A percentile compares a stretch with the other conserved stretches of the same genome.
Evolutionary conservation across 352 stramenopile species (phyloP).

Genomic region (Globisporangium cystogenes): DNA sequence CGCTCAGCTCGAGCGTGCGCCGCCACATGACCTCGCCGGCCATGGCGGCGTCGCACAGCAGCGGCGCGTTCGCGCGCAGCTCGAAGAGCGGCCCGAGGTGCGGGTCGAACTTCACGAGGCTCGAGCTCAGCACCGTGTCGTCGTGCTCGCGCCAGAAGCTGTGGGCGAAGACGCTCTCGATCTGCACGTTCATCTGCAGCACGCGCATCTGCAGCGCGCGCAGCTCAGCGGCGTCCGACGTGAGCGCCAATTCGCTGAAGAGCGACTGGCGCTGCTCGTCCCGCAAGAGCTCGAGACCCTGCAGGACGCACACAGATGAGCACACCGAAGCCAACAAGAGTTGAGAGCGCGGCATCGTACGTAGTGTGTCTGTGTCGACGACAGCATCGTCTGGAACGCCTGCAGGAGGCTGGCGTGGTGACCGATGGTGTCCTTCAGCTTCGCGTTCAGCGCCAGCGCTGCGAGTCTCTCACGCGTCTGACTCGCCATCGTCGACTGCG

Average conservation of each 20-base stretch:
- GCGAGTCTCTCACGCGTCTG: slow-evolving; percentile 31
- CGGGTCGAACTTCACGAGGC: not conserved
- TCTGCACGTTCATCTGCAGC: not conserved
- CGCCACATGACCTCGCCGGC: slow-evolving; percentile 1
- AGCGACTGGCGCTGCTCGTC: not conserved
- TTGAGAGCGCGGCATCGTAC: not conserved
- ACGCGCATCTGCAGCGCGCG: not conserved
- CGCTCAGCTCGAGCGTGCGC: not conserved
- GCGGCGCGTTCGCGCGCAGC: slow-evolving; percentile 3
- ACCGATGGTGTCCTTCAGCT: slow-evolving; percentile 31
- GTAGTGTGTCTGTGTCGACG: not conserved
- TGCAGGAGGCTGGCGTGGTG: slow-evolving; percentile 36
- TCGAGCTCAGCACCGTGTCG: not conserved
- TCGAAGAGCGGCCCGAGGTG: not conserved
- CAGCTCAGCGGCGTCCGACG: not conserved
- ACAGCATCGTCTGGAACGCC: slow-evolving; percentile 28
- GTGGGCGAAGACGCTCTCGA: not conserved
- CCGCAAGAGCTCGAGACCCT: not conserved
- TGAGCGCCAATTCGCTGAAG: not conserved
- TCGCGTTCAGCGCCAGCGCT: slow-evolving; percentile 33
- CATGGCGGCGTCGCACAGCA: not conserved
- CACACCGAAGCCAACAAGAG: no score
- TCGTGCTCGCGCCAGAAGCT: not conserved
- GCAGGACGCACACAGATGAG: not conserved
- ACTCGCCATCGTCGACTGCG: not conserved